Percentiles rank a stretch among this genome's conserved stretches.
Evolutionary conservation across 83 land plant species (phyloP).

Genomic region (Picea abies): DNA sequence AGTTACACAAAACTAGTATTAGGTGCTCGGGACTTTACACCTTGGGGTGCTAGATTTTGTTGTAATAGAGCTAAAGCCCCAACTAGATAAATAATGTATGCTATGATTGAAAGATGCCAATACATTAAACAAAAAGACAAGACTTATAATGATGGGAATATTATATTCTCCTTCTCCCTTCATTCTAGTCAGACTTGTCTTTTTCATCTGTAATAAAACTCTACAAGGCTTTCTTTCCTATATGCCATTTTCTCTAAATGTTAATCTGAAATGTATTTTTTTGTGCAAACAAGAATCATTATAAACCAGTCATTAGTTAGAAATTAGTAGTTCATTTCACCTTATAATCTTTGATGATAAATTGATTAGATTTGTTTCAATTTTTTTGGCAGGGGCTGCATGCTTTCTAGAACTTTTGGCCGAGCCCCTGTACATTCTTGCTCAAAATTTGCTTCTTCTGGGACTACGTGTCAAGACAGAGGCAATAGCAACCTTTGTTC

Average conservation of each 20-base stretch:
- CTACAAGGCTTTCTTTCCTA: background rate
- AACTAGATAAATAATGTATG: too few species aligned
- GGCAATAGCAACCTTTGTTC: constrained; percentile 74
- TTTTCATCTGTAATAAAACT: background rate
- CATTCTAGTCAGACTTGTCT: too few species aligned
- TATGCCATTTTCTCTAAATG: background rate
- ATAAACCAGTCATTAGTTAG: too few species aligned
- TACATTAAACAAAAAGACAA: too few species aligned
- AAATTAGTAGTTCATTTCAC: background rate
- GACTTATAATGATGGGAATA: too few species aligned
- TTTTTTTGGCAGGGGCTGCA: constrained; percentile 70
- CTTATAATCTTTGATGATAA: background rate
- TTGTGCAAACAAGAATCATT: background rate
- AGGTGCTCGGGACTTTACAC: too few species aligned
- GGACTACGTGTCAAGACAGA: constrained; percentile 72
- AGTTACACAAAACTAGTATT: too few species aligned
- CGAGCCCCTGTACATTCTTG: constrained; percentile 88
- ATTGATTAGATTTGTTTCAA: background rate
- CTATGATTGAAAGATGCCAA: too few species aligned
- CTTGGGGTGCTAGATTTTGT: too few species aligned
- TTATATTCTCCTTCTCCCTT: too few species aligned
- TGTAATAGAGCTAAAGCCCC: too few species aligned
- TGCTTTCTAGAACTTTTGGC: constrained; percentile 85
- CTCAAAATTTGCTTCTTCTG: constrained; percentile 80
- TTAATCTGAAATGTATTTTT: background rate